phyloP scores from a whole-genome alignment of 2,329 filamentous ascomycete species.

The Diaporthe citri region DNA sequence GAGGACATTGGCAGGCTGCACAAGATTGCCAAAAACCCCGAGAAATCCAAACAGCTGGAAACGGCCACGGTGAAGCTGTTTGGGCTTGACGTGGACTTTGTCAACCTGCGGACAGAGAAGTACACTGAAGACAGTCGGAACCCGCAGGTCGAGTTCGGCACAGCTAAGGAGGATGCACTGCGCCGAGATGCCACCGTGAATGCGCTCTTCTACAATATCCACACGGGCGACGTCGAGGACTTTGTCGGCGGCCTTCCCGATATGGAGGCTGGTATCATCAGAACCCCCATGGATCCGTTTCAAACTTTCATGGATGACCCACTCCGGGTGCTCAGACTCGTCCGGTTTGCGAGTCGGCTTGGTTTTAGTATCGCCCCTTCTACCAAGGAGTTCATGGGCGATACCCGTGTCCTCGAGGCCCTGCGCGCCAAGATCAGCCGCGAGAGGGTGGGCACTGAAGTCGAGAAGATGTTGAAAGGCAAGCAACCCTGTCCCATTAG shows the following conservation, averaged over 20 bases:
- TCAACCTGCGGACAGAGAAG: slow-evolving; percentile 92
- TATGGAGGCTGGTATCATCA: slow-evolving; percentile 78
- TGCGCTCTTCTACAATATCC: slow-evolving; percentile 94
- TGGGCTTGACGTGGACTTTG: slow-evolving; percentile 90
- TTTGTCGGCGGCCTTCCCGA: slow-evolving; percentile 85
- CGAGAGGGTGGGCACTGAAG: slow-evolving; percentile 86
- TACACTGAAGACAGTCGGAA: slow-evolving; percentile 92
- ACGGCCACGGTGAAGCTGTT: slow-evolving; percentile 89
- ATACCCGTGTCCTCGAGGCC: slow-evolving; percentile 81
- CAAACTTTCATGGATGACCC: slow-evolving; percentile 97
- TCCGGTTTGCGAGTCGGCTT: slow-evolving; percentile 90
- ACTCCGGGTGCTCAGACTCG: slow-evolving; percentile 84
- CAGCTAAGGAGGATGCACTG: slow-evolving; percentile 88
- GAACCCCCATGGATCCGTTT: slow-evolving; percentile 87
- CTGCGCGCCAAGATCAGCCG: slow-evolving; percentile 91
- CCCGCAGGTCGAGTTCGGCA: slow-evolving; percentile 93
- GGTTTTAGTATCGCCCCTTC: slow-evolving; percentile 81
- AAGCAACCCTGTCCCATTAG: slow-evolving; percentile 31
- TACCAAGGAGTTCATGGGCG: slow-evolving; percentile 80
- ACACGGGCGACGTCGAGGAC: slow-evolving; percentile 84
- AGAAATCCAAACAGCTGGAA: slow-evolving; percentile 96
- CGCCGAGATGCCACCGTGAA: slow-evolving; percentile 95
- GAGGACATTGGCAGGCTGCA: slow-evolving; percentile 81
- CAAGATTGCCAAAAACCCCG: slow-evolving; percentile 91
- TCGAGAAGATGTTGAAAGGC: slow-evolving; percentile 93